Percentiles rank a stretch among this genome's conserved stretches.
These are phyloP conservation scores for Tilletiaria anomala DNA, from an alignment of 1,284 basidiomycete species.

Conservation along the genomic window DNA sequence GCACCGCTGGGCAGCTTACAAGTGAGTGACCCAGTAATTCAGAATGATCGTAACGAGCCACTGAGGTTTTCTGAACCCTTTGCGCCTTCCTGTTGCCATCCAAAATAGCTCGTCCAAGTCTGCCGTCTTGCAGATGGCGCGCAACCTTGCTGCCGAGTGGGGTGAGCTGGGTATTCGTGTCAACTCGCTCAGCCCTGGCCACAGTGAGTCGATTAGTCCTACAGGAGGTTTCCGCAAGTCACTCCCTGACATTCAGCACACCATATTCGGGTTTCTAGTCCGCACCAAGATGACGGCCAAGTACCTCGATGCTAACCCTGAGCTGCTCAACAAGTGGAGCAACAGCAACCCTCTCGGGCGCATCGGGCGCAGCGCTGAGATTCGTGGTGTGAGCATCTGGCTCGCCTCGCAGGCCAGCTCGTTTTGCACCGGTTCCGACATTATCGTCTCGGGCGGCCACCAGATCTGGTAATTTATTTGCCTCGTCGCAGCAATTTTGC, in stretches of 20 bases:
- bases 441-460: slow-evolving; percentile 39
- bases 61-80: too few relatives aligned
- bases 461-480: slow-evolving; percentile 38
- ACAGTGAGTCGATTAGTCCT: slow-evolving; percentile 46
- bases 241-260: too few relatives aligned
- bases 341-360: slow-evolving; percentile 58
- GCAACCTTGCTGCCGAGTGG: slow-evolving; percentile 70
- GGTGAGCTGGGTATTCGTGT: slow-evolving; percentile 50
- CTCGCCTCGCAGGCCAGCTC: slow-evolving; percentile 48
- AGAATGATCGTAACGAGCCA: too few relatives aligned
- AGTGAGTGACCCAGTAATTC: too few relatives aligned
- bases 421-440: slow-evolving; percentile 32
- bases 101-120: slow-evolving; percentile 65
- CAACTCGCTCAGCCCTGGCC: slow-evolving; percentile 50
- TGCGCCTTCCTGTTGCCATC: too few relatives aligned
- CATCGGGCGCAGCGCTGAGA: slow-evolving; percentile 58
- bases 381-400: slow-evolving; percentile 63
- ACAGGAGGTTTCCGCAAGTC: neutral
- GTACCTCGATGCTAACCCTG: slow-evolving; percentile 56
- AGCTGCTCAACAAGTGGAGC: slow-evolving; percentile 59
- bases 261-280: too few relatives aligned
- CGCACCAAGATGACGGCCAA: slow-evolving; percentile 59
- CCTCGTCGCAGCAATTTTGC: too few relatives aligned
- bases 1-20: slow-evolving; percentile 59
- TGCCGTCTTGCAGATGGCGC: slow-evolving; percentile 63